Base-by-base conservation (phyloP, 192 early-diverging fungal species). In the Rhizophagus clarus region DNA sequence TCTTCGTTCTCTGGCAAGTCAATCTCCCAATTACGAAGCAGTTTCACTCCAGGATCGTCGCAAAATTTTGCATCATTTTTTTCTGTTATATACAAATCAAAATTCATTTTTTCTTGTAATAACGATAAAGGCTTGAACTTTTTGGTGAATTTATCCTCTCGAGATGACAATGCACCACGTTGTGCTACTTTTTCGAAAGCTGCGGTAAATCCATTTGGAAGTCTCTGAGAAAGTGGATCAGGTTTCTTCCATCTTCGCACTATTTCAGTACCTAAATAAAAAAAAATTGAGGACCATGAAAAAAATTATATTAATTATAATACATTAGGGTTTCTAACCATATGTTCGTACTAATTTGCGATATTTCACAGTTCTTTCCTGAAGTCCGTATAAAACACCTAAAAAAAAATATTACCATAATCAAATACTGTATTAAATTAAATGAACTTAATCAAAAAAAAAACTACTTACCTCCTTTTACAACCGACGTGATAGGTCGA, bases 401-500 rank as follows among this genome's bases (percentile, higher is more conserved):
- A 45, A 45, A 45, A 12, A 45, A 4, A 45, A 12, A 45, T 45
- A 45, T 45, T 45, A 45, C 0, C 2, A 45, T 45, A 14, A 45
- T 12, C 12, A 40, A 40, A 4, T 12, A 45, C 8, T 8, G 5
- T 7, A 40, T 40, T 11, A 45, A 45, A 45, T 12, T 45, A 45
- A 45, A 45, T 45, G 11, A 12, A 42, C 11, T 12, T 45, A 12
- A 12, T 45, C 37, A 40, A 40, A 37, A 40, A 42, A 10, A 42
- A 42, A 42, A 0, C 40, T 42, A 10, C 10, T 10, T 42, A 42
- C 40, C 89, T 66, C 89, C 89, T 67, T 84, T 83, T 3, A 87
- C 86, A 34, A 90, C 86, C 40, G 87, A 85, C 51, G 84, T 62
- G 79, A 87, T 82, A 20, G 84, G 79, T 37, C 78, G 71, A 28